Evolutionary conservation across 805 yeast species (phyloP), one percentile per base, ranked within the genome.

Genomic region (Kodamaea hsintzibuensis): DNA sequence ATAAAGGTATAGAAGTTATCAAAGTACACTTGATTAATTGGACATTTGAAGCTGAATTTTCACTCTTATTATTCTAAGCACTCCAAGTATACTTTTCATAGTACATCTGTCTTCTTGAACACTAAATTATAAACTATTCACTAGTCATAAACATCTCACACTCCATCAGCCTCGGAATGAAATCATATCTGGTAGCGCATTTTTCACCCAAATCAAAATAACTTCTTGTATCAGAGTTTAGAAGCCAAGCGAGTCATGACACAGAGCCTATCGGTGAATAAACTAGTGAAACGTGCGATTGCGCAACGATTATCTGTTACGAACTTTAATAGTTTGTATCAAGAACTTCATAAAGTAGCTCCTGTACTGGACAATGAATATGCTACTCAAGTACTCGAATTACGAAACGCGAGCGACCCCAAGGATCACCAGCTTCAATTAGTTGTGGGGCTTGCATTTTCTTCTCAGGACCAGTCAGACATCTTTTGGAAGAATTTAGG

Each of bases 271-370:
- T 39, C 51, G 14, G 40, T 48, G 38, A 47, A 38, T 10, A 61
- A 60, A 47, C 60, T 72, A 14, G 60, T 70, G 22, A 59, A 56
- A 48, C 59, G 57, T 9, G 56, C 69, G 2, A 52, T 65, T 3
- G 53, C 58, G 17, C 62, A 61, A 50, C 57, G 57, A 8, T 52
- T 68, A 3, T 42, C 70, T 8, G 55, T 60, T 38, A 64, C 62
- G 49, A 60, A 61, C 13, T 74, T 74, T 54, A 55, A 61, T 4
- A 55, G 62, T 3, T 60, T 74, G 14, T 66, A 62, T 53, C 58
- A 60, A 42, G 75, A 72, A 55, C 58, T 74, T 25, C 63, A 65
- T 27, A 55, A 60, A 13, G 55, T 54, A 16, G 52, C 54, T 1
- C 53, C 63, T 2, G 57, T 71, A 7, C 42, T 59, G 5, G 64